Base-by-base conservation (phyloP, 2,329 filamentous ascomycete species). In the Botrytis cinerea region DNA sequence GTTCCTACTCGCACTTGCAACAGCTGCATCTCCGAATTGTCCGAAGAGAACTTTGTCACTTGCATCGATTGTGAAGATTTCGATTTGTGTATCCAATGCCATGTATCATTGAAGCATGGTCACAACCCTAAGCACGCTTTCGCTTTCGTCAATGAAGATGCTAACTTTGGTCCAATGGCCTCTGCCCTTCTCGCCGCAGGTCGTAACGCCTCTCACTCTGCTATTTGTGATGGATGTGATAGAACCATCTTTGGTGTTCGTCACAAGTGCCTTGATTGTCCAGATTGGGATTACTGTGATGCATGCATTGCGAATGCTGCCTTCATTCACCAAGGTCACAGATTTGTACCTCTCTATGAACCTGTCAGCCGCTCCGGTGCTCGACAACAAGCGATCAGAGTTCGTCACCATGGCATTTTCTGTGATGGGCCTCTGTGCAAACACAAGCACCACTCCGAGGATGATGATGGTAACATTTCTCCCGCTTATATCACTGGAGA, bases 221-320 rank as follows among this genome's bases (percentile, higher is more conserved):
- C 97, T 75, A 91, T 98, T 76, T 99, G 96, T 81, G 96, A 99
- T 84, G 93, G 93, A 59, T 99, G 97, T 82, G 93, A 98, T 79
- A 92, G 89, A 83, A 90, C 90, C 82, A 96, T 99, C 79, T 87
- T 88, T 78, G 97, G 96, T 78, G 87, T 97, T 73, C 95, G 96
- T 78, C 92, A 98, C 88, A 99, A 99, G 87, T 99, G 96, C 82
- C 87, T 98, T 76, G 91, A 94, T 81, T 99, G 96, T 85, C 96
- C 97, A 61, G 96, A 99, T 83, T 99, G 94, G 92, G 96, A 99
- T 80, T 98, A 93, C 84, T 99, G 96, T 86, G 87, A 88, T 38
- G 85, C 89, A 14, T 99, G 97, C 83, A 83, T 93, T 74, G 84
- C 86, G 78, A 89, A 87, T 77, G 91, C 93, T 62, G 83, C 84